Evolutionary conservation across 257 asterid genomes (phyloP).

Genomic region (Solanum piurae): DNA sequence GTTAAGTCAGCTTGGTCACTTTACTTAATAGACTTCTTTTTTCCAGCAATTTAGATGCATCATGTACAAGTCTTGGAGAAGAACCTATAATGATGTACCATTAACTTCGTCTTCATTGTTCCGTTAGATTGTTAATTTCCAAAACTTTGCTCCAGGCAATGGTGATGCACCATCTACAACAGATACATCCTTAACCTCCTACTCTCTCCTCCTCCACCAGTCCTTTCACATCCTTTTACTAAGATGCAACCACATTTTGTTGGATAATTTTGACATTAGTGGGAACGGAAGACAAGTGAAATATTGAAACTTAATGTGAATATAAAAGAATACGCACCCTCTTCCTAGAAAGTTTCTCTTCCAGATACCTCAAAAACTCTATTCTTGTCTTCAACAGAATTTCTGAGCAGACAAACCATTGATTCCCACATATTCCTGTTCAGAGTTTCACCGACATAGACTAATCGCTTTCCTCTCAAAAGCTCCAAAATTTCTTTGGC

Average conservation of each 20-base stretch:
- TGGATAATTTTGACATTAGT: not conserved
- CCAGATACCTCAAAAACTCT: slow-evolving; percentile 84
- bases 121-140: no score
- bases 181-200: not conserved
- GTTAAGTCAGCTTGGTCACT: no score
- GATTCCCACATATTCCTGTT: slow-evolving; percentile 99
- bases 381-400: slow-evolving; percentile 48
- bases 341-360: slow-evolving; percentile 64
- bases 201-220: not conserved
- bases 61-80: no score
- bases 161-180: no score
- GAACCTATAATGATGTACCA: no score
- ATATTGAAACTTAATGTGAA: slow-evolving; percentile 45
- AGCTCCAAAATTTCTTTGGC: slow-evolving; percentile 75
- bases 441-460: slow-evolving; percentile 79
- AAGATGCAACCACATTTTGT: not conserved
- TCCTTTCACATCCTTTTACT: not conserved
- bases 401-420: slow-evolving; percentile 74
- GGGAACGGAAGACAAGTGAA: not conserved
- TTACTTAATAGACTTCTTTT: no score
- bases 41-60: no score
- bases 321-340: slow-evolving; percentile 75
- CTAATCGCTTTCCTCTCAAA: slow-evolving; percentile 62
- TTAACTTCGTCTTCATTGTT: no score
- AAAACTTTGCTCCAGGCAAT: no score